Evolutionary conservation across 2,329 filamentous ascomycete genomes (phyloP), one percentile per base, ranked within the genome.

Genomic region (Xylariales sp.): DNA sequence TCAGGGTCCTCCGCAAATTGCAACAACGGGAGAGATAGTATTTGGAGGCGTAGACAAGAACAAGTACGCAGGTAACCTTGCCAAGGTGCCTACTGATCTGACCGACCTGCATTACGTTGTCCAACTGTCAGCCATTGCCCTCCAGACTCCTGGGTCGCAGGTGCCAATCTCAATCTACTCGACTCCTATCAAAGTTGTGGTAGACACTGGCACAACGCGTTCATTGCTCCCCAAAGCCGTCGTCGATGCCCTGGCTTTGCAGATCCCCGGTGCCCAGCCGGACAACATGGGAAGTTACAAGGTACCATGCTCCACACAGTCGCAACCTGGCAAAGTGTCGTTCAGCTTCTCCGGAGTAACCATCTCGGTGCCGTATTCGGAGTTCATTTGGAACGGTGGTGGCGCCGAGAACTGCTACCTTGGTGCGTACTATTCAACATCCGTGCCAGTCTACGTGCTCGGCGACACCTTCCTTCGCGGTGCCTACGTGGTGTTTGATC

Each of bases 191-290:
- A 63, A 61, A 33, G 65, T 71, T 16, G 62, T 73, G 52, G 60
- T 78, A 36, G 74, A 78, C 56, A 72, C 68, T 3, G 74, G 74
- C 36, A 69, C 70, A 2, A 75, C 73, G 1, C 52, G 76, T 11
- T 66, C 59, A 4, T 61, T 67, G 15, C 62, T 78, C 25, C 72
- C 71, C 14, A 46, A 57, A 8, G 29, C 53, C 2, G 53, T 72
- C 6, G 68, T 69, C n/a, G 41, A 48, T 5, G 61, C 62, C 3
- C 60, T 78, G 4, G 62, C 69, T 2, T 45, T 57, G 4, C 56
- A 58, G n/a, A 65, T 78, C 21, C 52, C 56, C 0, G 58, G 60
- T 8, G 69, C 65, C 0, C 24, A 50, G 20, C 54, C 61, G 14
- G 62, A 67, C 36, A 56, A 57, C 6, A 48, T 62, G 7, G 70